Evolutionary conservation across 805 yeast species (phyloP), one percentile per base, ranked within the genome.

Genomic region (Starmerella geochares): DNA sequence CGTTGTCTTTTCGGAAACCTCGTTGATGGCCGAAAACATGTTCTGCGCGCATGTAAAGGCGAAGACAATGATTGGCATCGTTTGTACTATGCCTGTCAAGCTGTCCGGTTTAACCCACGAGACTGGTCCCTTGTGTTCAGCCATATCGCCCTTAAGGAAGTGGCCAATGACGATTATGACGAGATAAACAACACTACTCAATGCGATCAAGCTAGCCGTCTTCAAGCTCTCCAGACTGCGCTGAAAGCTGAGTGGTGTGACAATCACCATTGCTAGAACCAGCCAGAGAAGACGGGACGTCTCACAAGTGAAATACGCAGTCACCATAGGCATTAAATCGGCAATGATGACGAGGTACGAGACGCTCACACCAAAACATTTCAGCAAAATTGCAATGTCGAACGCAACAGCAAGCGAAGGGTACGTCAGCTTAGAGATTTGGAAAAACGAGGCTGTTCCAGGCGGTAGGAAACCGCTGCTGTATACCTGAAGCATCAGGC

Each of bases 1-100:
- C n/a, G 75, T 67, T 0, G 82, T 68, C 53, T 73, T 74, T 56
- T 78, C 78, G 27, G 65, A 66, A 25, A 88, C 74, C 67, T 90
- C 97, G 60, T 88, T 90, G 48, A 87, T 76, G 49, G 88, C 77
- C 1, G 95, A 79, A 60, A 86, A 86, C 86, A 86, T 86, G 67
- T 90, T 90, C 65, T 90, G 96, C 62, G 90, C 96, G 60, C 96
- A 92, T 0, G 97, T 90, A 66, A 80, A 90, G 0, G 96, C 95
- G 71, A 90, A 88, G 13, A 90, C 90, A 58, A 87, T 80, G 55
- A 88, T 83, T n/a, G 96, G 94, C 63, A 88, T 78, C 10, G 92
- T 79, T 21, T 83, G 73, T 17, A 88, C 71, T n/a, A 79, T 68
- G 14, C 72, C 62, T 8, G 57, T 35, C 8, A 60, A 8, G 4